Evolutionary conservation across 768 basidiomycete genomes (phyloP), one percentile per base, ranked within the genome.

Genomic region (Rhodotorula sphaerocarpa): DNA sequence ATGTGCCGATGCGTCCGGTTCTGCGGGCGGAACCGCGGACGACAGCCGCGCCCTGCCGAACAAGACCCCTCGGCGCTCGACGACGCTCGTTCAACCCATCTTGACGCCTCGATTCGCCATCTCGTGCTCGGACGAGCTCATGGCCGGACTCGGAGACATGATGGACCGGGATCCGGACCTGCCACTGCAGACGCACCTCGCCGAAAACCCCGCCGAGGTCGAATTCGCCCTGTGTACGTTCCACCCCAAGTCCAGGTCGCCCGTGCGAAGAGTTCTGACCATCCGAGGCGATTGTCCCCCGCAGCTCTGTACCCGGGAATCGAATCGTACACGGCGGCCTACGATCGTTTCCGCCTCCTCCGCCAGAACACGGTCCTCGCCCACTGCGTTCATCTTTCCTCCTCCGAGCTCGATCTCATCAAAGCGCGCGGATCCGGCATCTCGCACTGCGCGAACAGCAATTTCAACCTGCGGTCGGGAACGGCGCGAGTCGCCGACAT

Each of bases 31-130:
- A 9, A 16, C 36, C 10, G 16, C 9, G 36, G 10, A 39, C 10
- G 39, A 50, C 46, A 63, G 65, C 10, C 65, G 60, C 10, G 34
- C n/a, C 63, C 71, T 77, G 79, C 20, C 30, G 16, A 1, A 33
- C 42, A 16, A 41, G 9, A 42, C 30, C 21, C 31, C 41, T 9
- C 54, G 36, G 31, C 59, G 55, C 36, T 46, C 34, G n/a, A 57
- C 62, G 21, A 61, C 82, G 3, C 82, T 92, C 11, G 86, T 97
- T 15, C 87, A 87, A 59, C 93, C 93, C 7, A 84, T 90, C 71
- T 77, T 96, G 46, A 96, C 93, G 0, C 93, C 93, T 20, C 87
- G 93, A n/a, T 97, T 96, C 74, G 93, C 93, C 28, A 86, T 96
- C 61, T 84, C 88, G 16, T 93, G 90, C 75, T 83, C 90, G 0